Evolutionary conservation across 257 asterid genomes (phyloP).

Genomic region (Rubia yunnanensis): DNA sequence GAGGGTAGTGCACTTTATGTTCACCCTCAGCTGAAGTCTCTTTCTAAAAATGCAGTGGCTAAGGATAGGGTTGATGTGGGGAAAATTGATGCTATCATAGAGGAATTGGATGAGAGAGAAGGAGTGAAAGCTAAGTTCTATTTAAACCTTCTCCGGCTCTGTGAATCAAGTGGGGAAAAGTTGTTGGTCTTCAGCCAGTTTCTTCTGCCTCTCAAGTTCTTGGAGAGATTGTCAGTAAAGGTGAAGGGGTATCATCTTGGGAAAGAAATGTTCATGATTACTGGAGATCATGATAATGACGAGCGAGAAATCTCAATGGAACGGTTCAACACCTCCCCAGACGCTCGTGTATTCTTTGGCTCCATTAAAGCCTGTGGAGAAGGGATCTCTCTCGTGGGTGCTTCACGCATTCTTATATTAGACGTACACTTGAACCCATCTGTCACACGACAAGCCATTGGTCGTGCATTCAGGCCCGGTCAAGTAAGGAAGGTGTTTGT

Average conservation of each 20-base stretch:
- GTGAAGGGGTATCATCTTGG: slow-evolving; percentile 62
- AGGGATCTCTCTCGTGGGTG: slow-evolving; percentile 95
- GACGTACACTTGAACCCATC: slow-evolving; percentile 91
- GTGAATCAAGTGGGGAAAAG: slow-evolving; percentile 77
- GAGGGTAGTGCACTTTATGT: slow-evolving; percentile 94
- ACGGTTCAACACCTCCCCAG: slow-evolving; percentile 54
- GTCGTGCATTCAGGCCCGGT: slow-evolving; percentile 98
- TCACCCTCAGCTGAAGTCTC: slow-evolving; percentile 63
- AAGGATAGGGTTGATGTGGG: slow-evolving; percentile 76
- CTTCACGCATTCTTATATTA: slow-evolving; percentile 72
- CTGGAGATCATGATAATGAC: slow-evolving; percentile 79
- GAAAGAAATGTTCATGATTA: slow-evolving; percentile 81
- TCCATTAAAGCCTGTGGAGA: slow-evolving; percentile 94
- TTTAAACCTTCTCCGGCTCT: slow-evolving; percentile 72
- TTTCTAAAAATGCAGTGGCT: slow-evolving; percentile 46
- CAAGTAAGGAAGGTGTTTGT: slow-evolving; percentile 72
- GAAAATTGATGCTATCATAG: slow-evolving; percentile 54
- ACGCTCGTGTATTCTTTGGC: slow-evolving; percentile 91
- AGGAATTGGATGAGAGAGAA: slow-evolving; percentile 47
- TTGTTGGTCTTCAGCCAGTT: slow-evolving; percentile 85
- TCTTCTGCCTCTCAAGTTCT: slow-evolving; percentile 72
- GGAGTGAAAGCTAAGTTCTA: slow-evolving; percentile 84
- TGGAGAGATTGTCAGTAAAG: slow-evolving; percentile 67
- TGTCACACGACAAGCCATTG: slow-evolving; percentile 94
- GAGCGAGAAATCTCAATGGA: slow-evolving; percentile 70